phyloP scores from a whole-genome alignment of 805 yeast genomes.

The Alloascoidea africana region DNA sequence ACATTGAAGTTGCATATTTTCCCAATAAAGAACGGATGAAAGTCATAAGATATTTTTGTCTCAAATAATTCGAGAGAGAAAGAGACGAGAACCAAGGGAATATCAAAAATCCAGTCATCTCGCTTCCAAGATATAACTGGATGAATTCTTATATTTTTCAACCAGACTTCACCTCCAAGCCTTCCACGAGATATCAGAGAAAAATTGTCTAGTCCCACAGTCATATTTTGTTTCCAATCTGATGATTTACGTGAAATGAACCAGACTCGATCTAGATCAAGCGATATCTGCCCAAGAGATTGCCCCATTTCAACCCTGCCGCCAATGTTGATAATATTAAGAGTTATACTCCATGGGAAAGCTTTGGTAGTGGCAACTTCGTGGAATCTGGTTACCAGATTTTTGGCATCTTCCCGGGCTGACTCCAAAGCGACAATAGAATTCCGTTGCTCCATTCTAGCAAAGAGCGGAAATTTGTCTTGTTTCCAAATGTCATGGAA shows the following conservation, averaged over 20 bases:
- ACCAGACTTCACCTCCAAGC: constrained; percentile 50
- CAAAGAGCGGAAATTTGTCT: constrained; percentile 14
- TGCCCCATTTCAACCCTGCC: constrained; percentile 69
- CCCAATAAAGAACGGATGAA: constrained; percentile 66
- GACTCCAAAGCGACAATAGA: not conserved
- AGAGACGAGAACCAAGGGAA: constrained; percentile 56
- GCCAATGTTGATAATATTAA: constrained; percentile 34
- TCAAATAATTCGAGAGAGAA: constrained; percentile 41
- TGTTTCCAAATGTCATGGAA: constrained; percentile 79
- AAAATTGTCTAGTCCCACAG: constrained; percentile 40
- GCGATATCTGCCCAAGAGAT: constrained; percentile 52
- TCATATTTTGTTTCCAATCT: constrained; percentile 58
- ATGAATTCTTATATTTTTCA: constrained; percentile 35
- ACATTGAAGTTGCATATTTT: constrained; percentile 31
- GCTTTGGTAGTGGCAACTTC: constrained; percentile 48
- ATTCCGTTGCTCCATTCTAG: constrained; percentile 6
- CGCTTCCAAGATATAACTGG: constrained; percentile 63
- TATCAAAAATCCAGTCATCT: constrained; percentile 24
- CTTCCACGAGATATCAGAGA: constrained; percentile 55
- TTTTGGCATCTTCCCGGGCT: constrained; percentile 7
- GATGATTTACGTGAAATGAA: constrained; percentile 48
- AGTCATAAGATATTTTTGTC: constrained; percentile 61
- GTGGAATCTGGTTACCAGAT: constrained; percentile 24
- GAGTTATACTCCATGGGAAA: constrained; percentile 59
- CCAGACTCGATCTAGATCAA: constrained; percentile 50